Evolutionary conservation across 2,329 filamentous ascomycete genomes (phyloP).

Genomic region (Fusarium miscanthi): DNA sequence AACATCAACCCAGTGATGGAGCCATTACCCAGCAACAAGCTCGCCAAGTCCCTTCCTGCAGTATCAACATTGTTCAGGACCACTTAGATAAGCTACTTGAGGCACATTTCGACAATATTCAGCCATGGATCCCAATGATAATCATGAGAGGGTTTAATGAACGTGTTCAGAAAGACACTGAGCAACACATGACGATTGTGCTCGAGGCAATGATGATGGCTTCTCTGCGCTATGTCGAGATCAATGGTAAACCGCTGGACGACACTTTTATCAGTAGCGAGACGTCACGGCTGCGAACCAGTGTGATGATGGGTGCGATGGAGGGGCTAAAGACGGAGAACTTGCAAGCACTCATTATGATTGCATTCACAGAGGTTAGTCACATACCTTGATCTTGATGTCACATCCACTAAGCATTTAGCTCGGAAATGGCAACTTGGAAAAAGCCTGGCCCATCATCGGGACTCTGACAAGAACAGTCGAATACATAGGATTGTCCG

Average conservation of each 20-base stretch:
- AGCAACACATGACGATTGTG: neutral
- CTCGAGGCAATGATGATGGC: neutral
- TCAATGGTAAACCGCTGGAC: neutral
- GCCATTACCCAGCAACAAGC: neutral
- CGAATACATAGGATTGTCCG: neutral
- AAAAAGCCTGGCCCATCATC: neutral
- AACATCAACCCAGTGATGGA: neutral
- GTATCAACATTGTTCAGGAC: neutral
- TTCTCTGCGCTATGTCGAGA: neutral
- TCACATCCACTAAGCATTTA: rapidly evolving
- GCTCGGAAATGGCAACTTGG: neutral
- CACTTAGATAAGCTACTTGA: neutral
- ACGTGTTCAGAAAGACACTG: neutral
- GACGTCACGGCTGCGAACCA: neutral
- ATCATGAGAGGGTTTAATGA: neutral
- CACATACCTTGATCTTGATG: rapidly evolving
- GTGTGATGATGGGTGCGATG: neutral
- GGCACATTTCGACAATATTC: neutral
- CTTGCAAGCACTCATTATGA: neutral
- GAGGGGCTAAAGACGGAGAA: neutral
- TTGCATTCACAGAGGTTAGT: neutral
- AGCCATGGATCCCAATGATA: neutral
- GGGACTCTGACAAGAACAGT: neutral
- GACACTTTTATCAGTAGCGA: neutral
- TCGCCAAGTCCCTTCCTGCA: too few species aligned